These are phyloP conservation scores for Dissoconium aciculare DNA, from an alignment of 2,329 filamentous ascomycete species.

Conservation along the genomic window DNA sequence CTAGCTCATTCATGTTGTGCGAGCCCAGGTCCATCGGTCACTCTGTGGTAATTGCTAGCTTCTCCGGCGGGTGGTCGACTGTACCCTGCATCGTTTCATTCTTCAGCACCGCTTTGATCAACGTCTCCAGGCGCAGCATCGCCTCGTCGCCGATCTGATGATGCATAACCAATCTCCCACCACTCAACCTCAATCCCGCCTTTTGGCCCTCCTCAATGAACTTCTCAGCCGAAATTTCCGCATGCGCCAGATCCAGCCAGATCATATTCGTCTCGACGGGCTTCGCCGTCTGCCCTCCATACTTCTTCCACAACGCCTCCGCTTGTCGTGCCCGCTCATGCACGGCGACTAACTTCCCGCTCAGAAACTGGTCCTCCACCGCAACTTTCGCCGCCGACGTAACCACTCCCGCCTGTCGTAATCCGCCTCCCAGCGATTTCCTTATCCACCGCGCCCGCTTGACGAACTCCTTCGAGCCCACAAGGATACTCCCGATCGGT, in stretches of 20 bases:
- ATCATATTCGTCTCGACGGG: conserved; percentile 86
- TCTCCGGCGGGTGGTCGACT: conserved; percentile 11
- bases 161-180: conserved; percentile 51
- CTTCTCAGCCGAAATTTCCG: conserved; percentile 38
- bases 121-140: conserved; percentile 39
- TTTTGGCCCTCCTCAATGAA: conserved; percentile 41
- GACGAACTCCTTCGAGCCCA: conserved; percentile 43
- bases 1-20: not conserved
- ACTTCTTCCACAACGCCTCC: conserved; percentile 48
- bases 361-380: conserved; percentile 64
- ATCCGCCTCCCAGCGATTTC: conserved; percentile 66
- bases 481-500: conserved; percentile 61
- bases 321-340: conserved; percentile 51
- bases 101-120: conserved; percentile 34
- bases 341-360: conserved; percentile 44
- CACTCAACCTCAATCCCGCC: conserved; percentile 42
- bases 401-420: conserved; percentile 62
- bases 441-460: conserved; percentile 59
- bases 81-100: conserved; percentile 15
- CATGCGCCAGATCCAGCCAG: conserved; percentile 59
- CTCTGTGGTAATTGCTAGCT: conserved; percentile 8
- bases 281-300: conserved; percentile 53
- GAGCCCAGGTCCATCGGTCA: conserved; percentile 1
- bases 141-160: conserved; percentile 58
- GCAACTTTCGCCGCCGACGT: conserved; percentile 62